A percentile compares a stretch with the other conserved stretches of the same genome.
Conservation (phyloP, 2,329 filamentous ascomycete species). For the Cucurbitaria berberidis region DNA sequence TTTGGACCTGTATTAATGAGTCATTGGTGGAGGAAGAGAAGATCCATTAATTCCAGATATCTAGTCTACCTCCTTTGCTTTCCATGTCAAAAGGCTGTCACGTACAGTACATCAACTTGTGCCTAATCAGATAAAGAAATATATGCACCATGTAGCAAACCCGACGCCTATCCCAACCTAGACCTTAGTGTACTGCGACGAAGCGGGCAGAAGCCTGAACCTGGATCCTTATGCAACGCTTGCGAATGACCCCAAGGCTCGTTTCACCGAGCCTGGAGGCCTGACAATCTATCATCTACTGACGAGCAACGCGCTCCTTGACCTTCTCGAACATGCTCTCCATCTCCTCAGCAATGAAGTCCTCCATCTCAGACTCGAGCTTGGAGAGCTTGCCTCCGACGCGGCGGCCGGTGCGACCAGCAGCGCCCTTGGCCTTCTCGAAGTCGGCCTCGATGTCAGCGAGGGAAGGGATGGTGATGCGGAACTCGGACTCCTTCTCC, state of each 20-base stretch:
- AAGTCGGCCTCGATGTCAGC: slow-evolving; percentile 46
- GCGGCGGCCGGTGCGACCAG: slow-evolving; percentile 50
- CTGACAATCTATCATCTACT: slow-evolving; percentile 25
- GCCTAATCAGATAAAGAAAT: slow-evolving; percentile 11
- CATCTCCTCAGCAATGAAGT: slow-evolving; percentile 57
- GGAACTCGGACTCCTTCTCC: slow-evolving; percentile 47
- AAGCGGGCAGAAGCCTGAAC: neutral
- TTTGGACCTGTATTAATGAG: too few species aligned
- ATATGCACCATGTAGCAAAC: slow-evolving; percentile 14
- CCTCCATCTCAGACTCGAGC: slow-evolving; percentile 53
- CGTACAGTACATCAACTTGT: slow-evolving; percentile 21
- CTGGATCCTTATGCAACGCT: neutral
- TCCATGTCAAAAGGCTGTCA: slow-evolving; percentile 2
- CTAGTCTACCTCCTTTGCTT: slow-evolving; percentile 12
- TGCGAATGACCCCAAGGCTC: neutral
- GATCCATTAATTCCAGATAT: slow-evolving; percentile 16
- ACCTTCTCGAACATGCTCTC: slow-evolving; percentile 63
- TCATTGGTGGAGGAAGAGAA: neutral
- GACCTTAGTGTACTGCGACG: neutral
- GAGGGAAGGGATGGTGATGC: slow-evolving; percentile 47
- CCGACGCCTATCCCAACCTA: slow-evolving; percentile 8
- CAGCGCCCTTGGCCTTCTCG: slow-evolving; percentile 44
- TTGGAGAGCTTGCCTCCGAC: slow-evolving; percentile 57
- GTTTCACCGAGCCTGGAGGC: neutral
- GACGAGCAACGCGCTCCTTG: slow-evolving; percentile 45